Evolutionary conservation across 1,139 yeast genomes (phyloP), one percentile per base, ranked within the genome.

Genomic region (Suhomyces choctaworum): DNA sequence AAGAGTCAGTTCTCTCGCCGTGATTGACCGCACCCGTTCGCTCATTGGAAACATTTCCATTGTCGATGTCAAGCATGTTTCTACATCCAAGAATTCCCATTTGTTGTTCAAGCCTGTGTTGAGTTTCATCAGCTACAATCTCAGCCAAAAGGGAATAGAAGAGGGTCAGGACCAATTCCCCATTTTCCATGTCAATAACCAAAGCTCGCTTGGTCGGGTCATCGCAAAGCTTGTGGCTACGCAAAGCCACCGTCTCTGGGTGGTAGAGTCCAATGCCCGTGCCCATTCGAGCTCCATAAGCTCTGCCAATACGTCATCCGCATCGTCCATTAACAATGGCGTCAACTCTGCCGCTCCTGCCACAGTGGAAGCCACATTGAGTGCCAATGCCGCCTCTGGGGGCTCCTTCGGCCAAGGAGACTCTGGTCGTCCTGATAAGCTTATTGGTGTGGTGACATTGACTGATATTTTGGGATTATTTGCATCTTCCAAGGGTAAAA

Each of bases 131-230:
- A 80, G 95, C 22, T 85, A 88, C 46, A 89, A 90, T 46, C 73
- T 92, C 45, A 82, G 86, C 49, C 82, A 82, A 44, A 82, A 96
- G 53, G 98, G 97, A 11, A 73, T 92, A 22, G 95, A 83, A 54
- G 92, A 89, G 55, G 96, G 96, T 36, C 89, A 90, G 62, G 98
- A 92, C 65, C 90, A 94, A 31, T 90, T 82, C 71, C 98, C 98
- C 11, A 90, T 92, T 31, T 92, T 92, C 74, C 96, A 90, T 59
- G 96, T 90, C 21, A 83, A 85, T 46, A 76, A 79, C 42, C 75
- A 76, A 30, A 80, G 94, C 10, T 82, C 94, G 0, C 73, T 92
- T 32, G 95, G 90, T 17, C 77, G 96, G 57, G 89, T 94, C 8
- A 76, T 92, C 51, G 97, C 97, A 31, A 92, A 92, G 61, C 71